Conservation (phyloP, 106 monocot species). For the Cymbidium sinense region DNA sequence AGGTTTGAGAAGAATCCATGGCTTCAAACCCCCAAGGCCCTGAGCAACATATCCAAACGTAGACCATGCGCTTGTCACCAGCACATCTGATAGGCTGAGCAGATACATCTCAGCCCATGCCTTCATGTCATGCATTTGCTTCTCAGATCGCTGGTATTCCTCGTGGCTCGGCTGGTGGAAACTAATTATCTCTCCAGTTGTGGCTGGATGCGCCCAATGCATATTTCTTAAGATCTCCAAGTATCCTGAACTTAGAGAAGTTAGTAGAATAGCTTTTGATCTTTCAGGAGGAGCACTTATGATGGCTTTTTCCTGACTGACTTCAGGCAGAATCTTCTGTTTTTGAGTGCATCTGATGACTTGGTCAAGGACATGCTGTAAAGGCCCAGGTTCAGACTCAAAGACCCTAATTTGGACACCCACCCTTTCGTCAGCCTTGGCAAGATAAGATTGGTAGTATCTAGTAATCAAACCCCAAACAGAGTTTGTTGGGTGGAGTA, state of each 20-base stretch:
- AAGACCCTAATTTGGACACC: conserved; percentile 79
- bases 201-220: conserved; percentile 58
- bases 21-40: conserved; percentile 46
- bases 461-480: conserved; percentile 78
- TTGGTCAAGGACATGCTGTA: conserved; percentile 34
- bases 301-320: conserved; percentile 9
- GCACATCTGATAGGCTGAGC: conserved; percentile 40
- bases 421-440: conserved; percentile 41
- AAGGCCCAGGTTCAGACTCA: conserved; percentile 25
- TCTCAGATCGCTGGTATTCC: conserved; percentile 42
- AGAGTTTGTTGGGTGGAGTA: conserved; percentile 70
- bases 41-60: conserved; percentile 73
- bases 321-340: conserved; percentile 38
- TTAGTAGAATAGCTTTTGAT: conserved; percentile 44
- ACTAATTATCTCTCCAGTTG: conserved; percentile 31
- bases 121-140: conserved; percentile 55
- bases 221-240: conserved; percentile 42
- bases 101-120: conserved; percentile 75
- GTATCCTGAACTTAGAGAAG: conserved; percentile 48
- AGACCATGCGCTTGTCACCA: conserved; percentile 61
- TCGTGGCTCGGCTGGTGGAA: conserved; percentile 72
- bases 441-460: conserved; percentile 62
- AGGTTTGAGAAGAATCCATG: conserved; percentile 51
- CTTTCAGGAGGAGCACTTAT: neutral
- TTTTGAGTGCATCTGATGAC: conserved; percentile 26